Base-by-base conservation (phyloP, 106 monocot genomes). In the Dactylorhiza incarnata region DNA sequence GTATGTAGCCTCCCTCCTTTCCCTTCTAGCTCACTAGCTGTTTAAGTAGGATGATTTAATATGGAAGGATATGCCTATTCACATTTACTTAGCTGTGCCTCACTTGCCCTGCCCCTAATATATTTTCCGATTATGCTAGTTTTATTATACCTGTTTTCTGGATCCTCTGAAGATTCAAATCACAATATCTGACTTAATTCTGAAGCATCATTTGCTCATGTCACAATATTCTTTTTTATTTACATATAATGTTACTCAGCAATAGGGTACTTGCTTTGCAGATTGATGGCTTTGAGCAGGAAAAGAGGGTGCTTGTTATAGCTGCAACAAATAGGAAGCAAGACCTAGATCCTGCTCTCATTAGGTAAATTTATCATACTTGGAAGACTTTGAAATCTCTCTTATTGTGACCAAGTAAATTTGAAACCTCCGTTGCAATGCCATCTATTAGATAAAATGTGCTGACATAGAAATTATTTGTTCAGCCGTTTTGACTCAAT, bases 281-380 rank as follows among this genome's bases (percentile, higher is more conserved):
- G 89, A 94, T 97, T 80, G 96, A 97, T 86, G 96, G 96, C 12
- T 97, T 97, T 78, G 96, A 97, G 75, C 91, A 97, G 71, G 96
- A 97, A 80, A 97, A 86, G 55, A 77, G 75, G 49, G 87, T 91
- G 16, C 84, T 97, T 72, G 96, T 97, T 6, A 89, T 97, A 73
- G 96, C 96, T 83, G 96, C 96, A 68, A 97, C 96, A 68, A 97
- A 97, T 78, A 93, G 96, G 78, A 97, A 94, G 87, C 82, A 94
- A 66, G 96, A 97, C 53, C 93, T 97, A 68, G 96, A 97, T 89
- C 96, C 96, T 79, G 93, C 96, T 77, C 89, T 97, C 26, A 93
- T 97, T 22, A 97, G 94, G 94, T 94, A 70, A 44, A 20, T 10
- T 77, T 63, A 0, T 23, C 37, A 22, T 20, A 66, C 15, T 11